Base-by-base conservation (phyloP, 768 basidiomycete species). In the Lentinula guzmanii region DNA sequence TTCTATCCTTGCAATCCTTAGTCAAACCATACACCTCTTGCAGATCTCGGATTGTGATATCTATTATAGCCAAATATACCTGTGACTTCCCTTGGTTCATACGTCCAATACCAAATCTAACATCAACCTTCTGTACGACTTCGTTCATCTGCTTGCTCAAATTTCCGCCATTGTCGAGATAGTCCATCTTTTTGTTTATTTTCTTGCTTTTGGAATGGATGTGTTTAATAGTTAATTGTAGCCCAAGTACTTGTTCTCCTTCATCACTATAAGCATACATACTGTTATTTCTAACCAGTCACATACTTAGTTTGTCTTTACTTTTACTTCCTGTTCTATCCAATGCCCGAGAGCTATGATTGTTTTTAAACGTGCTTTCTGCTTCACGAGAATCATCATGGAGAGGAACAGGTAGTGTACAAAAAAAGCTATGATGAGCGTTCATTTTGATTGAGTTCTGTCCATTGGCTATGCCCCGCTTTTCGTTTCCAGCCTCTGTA, bases 401-500 rank as follows among this genome's bases (percentile, higher is more conserved):
- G 13, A 39, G 37, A 13, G 5, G 8, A 39, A 39, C 1, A 39
- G 37, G 37, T 8, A 52, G 52, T 33, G 11, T 52, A 21, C 13
- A 13, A 21, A 31, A 18, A 9, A 15, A 28, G 10, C 52, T 16
- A 31, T 24, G 18, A 31, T 7, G 28, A 11, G 53, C 3, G 28
- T 28, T 39, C 34, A 33, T 28, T 52, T 52, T 39, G 10, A 55
- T 42, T 18, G 35, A 13, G 39, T 18, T 46, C 21, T 9, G 28
- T 10, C 13, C 10, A 42, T 13, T 41, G 1, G 37, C 11, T 8
- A 10, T 48, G 43, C 46, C 16, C 46, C 24, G 21, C 58, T 65
- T 50, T 58, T 63, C 56, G 72, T 70, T 35, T 71, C 73, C 64
- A 95, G 78, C 34, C 72, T 79, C 24, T 92, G 88, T 10, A 98